These are phyloP conservation scores for Beauveria bassiana DNA, from an alignment of 2,329 filamentous ascomycete species.

Conservation along the genomic window DNA sequence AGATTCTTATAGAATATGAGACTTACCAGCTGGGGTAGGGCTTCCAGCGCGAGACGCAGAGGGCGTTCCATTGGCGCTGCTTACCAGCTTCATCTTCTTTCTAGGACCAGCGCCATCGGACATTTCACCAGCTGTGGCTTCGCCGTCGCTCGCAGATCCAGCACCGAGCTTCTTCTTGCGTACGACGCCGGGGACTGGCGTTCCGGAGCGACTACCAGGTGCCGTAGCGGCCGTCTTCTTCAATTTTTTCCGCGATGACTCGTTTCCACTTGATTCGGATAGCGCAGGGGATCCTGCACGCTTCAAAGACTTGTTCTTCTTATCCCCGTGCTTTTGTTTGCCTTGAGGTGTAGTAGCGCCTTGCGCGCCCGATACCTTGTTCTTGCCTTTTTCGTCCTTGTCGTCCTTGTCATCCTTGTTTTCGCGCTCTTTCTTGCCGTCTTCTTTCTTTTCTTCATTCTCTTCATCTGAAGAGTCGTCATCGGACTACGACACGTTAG, in stretches of 20 bases:
- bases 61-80: constrained; percentile 43
- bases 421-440: constrained; percentile 50
- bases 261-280: constrained; percentile 87
- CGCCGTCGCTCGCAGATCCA: constrained; percentile 63
- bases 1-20: not conserved
- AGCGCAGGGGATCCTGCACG: constrained; percentile 77
- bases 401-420: constrained; percentile 40
- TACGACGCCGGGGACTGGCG: constrained; percentile 39
- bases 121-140: constrained; percentile 62
- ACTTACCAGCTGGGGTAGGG: constrained; percentile 37
- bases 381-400: constrained; percentile 38
- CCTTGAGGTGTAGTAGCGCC: constrained; percentile 52
- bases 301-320: constrained; percentile 62
- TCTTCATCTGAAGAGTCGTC: constrained; percentile 30
- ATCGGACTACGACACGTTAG: not conserved
- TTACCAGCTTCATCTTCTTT: constrained; percentile 50
- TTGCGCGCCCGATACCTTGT: constrained; percentile 55
- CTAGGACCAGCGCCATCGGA: constrained; percentile 45
- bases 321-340: constrained; percentile 38
- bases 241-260: constrained; percentile 72
- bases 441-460: constrained; percentile 42
- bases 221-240: constrained; percentile 52
- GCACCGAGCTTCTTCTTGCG: constrained; percentile 38
- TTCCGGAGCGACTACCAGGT: constrained; percentile 46
- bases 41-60: constrained; percentile 55